These are phyloP conservation scores for Agapanthus africanus DNA, from an alignment of 106 monocot genomes.

Conservation along the genomic window DNA sequence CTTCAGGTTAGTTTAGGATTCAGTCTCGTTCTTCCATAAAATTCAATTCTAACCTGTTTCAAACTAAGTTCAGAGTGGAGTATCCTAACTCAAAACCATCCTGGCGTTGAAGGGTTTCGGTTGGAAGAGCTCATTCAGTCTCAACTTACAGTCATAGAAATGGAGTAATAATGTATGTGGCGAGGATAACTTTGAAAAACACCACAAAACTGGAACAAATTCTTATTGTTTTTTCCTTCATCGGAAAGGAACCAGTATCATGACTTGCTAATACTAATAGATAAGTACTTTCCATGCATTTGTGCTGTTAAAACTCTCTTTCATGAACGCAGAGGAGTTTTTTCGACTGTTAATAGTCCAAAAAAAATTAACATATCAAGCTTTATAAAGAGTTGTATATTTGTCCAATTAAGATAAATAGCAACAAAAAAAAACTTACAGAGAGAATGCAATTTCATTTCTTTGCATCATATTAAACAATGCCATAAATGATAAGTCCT, in stretches of 20 bases:
- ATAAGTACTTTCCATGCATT: too few species aligned
- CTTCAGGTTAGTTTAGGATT: background rate
- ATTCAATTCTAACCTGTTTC: too few species aligned
- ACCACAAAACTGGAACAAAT: background rate
- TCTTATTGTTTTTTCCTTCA: too few species aligned
- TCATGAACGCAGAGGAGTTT: too few species aligned
- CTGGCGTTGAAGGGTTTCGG: background rate
- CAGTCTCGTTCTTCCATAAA: background rate
- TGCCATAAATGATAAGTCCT: background rate
- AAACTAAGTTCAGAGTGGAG: background rate
- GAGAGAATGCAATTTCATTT: constrained; percentile 1
- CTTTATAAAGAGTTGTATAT: background rate
- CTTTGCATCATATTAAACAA: constrained; percentile 3
- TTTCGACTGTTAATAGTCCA: too few species aligned
- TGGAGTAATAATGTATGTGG: background rate
- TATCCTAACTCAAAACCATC: background rate
- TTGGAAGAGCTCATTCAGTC: background rate
- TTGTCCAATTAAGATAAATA: background rate
- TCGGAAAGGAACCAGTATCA: background rate
- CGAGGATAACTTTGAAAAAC: too few species aligned
- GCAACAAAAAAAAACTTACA: background rate
- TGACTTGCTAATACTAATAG: too few species aligned
- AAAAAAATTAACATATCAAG: background rate
- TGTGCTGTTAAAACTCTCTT: too few species aligned
- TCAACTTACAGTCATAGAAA: background rate